Percentiles rank a stretch among this genome's conserved stretches.
Evolutionary conservation across 2,329 filamentous ascomycete species (phyloP).

Genomic region (Trichoderma breve): DNA sequence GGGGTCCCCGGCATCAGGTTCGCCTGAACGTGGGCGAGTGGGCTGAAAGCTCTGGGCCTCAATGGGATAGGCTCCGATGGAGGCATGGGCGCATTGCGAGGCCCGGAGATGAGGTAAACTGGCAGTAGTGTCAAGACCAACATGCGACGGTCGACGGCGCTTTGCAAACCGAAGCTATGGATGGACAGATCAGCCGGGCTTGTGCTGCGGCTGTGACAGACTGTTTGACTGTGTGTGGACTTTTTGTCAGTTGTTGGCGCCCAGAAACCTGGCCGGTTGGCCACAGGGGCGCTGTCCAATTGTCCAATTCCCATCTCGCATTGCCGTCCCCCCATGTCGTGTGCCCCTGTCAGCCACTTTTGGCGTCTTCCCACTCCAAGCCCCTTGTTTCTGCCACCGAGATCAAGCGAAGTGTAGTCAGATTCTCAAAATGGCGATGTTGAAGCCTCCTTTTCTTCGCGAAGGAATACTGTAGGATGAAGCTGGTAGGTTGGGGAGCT

Average conservation of each 20-base stretch:
- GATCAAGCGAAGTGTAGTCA: conserved; percentile 1
- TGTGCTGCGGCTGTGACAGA: not conserved
- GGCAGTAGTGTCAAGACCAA: not conserved
- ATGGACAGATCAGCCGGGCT: not conserved
- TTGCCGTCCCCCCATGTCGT: conserved; percentile 1
- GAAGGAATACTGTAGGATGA: not conserved
- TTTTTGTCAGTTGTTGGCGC: conserved; percentile 11
- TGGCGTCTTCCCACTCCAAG: conserved; percentile 6
- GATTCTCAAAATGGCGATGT: not conserved
- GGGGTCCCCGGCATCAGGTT: conserved; percentile 17
- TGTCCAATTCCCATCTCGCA: conserved; percentile 17
- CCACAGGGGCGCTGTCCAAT: not conserved
- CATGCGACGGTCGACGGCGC: not conserved
- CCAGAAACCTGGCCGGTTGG: conserved; percentile 5
- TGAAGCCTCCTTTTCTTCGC: not conserved
- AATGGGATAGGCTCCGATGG: not conserved
- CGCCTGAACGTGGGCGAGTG: not conserved
- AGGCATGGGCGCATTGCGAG: not conserved
- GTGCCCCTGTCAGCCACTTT: conserved; percentile 11
- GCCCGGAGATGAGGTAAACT: not conserved
- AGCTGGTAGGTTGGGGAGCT: not conserved
- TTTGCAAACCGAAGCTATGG: not conserved
- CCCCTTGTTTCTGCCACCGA: conserved; percentile 1
- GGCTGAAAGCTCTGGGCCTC: not conserved
- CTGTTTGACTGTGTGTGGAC: not conserved